These are phyloP conservation scores for Fraxinus floribunda DNA, from an alignment of 305 asterid species.

Conservation along the genomic window DNA sequence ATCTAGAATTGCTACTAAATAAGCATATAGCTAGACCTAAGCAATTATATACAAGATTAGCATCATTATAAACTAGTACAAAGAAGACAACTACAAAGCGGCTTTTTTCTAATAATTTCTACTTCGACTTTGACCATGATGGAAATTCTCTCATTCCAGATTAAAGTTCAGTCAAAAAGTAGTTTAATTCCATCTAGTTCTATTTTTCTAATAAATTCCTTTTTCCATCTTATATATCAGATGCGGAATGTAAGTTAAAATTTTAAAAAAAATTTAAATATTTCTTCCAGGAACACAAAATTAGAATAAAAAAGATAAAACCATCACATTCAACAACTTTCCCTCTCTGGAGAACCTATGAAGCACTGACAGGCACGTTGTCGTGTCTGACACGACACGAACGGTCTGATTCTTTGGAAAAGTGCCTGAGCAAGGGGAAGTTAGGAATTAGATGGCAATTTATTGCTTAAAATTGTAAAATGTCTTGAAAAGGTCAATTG, in stretches of 20 bases:
- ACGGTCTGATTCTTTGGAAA: background rate
- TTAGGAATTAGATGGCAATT: background rate
- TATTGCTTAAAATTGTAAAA: background rate
- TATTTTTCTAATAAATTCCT: background rate
- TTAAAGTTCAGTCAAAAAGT: background rate
- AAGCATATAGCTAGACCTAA: background rate
- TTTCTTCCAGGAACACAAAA: background rate
- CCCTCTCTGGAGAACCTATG: background rate
- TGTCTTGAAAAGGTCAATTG: background rate
- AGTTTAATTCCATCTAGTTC: background rate
- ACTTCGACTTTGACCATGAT: background rate
- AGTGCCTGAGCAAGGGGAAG: background rate
- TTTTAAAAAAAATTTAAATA: background rate
- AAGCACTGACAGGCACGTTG: background rate
- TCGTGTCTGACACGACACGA: background rate
- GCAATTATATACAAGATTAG: background rate
- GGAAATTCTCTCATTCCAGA: background rate
- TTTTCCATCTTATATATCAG: background rate
- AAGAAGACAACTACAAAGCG: background rate
- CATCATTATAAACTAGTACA: background rate
- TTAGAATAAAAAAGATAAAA: background rate
- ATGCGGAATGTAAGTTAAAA: background rate
- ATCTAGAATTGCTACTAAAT: conserved; percentile 10
- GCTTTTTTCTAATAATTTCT: background rate
- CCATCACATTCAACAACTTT: background rate